Evolutionary conservation across 257 asterid species (phyloP), one percentile per base, ranked within the genome.

Genomic region (Solanum piurae): DNA sequence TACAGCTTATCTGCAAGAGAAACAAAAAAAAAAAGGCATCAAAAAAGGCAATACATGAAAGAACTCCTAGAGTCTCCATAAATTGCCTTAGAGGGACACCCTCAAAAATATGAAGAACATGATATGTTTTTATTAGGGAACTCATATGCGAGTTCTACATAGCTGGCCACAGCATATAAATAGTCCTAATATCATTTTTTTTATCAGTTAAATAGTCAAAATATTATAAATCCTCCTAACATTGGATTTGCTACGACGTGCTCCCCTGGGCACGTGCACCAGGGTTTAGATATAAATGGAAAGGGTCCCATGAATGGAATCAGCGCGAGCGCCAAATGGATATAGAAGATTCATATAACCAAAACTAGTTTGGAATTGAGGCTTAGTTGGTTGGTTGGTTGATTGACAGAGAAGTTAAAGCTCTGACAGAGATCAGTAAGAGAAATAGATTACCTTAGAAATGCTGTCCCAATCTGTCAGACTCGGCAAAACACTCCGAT

Each of bases 391-490:
- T 42, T 33, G 74, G 36, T 66, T 40, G 80, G 46, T 72, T 84
- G 75, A 27, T 20, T 38, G 87, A 4, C 46, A 46, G 62, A 68
- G 49, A 86, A 86, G 86, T 55, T 62, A 60, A 33, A n/a, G 76
- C 29, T 31, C 12, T 37, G 8, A 29, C 33, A 62, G 31, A 77
- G 3, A 64, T 36, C 21, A 88, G 66, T 87, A 40, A 76, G 60
- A 76, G 62, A 76, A 76, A 83, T 64, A 83, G 64, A 52, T 58
- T 42, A 96, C 98, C 99, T 91, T 94, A 88, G 91, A 80, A 89
- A 96, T 89, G 90, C 96, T 94, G 88, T 96, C 98, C 99, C 99
- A 96, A 90, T 96, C 94, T 90, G 93, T 92, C 88, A 95, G 94
- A 83, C 98, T 95, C 86, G 98, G 91, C 69, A 96, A 91, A 90